Conservation (phyloP, 768 basidiomycete species). For the Mycena leptocephala region DNA sequence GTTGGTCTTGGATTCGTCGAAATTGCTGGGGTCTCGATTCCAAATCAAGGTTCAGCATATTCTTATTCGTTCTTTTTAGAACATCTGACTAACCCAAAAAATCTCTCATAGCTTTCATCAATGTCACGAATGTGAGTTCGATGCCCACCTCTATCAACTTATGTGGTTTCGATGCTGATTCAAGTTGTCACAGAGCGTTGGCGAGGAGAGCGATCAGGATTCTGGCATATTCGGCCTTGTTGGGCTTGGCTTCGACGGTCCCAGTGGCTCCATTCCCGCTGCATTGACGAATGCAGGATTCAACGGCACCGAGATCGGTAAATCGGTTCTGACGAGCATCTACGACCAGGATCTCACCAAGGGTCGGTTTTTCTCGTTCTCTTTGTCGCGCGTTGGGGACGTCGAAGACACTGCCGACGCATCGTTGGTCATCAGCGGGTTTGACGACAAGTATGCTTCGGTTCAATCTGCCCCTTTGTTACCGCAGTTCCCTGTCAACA, state of each 20-base stretch:
- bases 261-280: slow-evolving; percentile 33
- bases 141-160: neutral
- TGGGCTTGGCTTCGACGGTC: slow-evolving; percentile 53
- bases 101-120: slow-evolving; percentile 47
- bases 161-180: neutral
- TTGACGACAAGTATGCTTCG: slow-evolving; percentile 51
- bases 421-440: slow-evolving; percentile 60
- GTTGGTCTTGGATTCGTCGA: slow-evolving; percentile 51
- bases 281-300: slow-evolving; percentile 9
- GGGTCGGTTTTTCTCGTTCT: slow-evolving; percentile 59
- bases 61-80: neutral
- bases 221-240: slow-evolving; percentile 52
- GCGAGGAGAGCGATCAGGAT: slow-evolving; percentile 10
- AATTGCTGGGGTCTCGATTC: slow-evolving; percentile 49
- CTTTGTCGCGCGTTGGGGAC: slow-evolving; percentile 59
- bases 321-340: slow-evolving; percentile 57
- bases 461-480: slow-evolving; percentile 50
- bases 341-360: slow-evolving; percentile 51
- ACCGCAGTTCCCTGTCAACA: slow-evolving; percentile 51
- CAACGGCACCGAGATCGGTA: slow-evolving; percentile 33
- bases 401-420: slow-evolving; percentile 59
- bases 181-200: slow-evolving; percentile 23
- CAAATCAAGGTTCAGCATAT: slow-evolving; percentile 32
- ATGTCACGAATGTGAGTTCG: slow-evolving; percentile 36
- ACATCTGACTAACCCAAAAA: neutral